Evolutionary conservation across 805 yeast species (phyloP).

Genomic region (Vanderwaltozyma tropicalis): DNA sequence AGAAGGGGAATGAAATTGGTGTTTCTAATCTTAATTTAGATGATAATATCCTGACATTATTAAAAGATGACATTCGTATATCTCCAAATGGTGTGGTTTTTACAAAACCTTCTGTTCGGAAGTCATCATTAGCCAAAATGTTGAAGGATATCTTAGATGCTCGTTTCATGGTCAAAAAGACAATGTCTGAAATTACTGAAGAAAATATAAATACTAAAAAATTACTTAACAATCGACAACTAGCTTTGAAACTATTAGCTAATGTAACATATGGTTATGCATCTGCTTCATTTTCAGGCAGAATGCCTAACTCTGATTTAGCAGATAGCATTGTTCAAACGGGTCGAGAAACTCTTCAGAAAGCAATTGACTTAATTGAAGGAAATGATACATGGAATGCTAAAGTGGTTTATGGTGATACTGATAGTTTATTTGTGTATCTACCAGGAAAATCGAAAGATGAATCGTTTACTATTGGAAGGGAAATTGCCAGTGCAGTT

Average conservation of each 20-base stretch:
- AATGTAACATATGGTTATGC: conserved; percentile 95
- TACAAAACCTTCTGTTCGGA: conserved; percentile 53
- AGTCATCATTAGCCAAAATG: conserved; percentile 74
- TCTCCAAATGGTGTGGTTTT: conserved; percentile 87
- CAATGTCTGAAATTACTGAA: conserved; percentile 43
- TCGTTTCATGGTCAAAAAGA: conserved; percentile 65
- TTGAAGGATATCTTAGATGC: conserved; percentile 72
- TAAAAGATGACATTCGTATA: conserved; percentile 46
- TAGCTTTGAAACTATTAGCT: conserved; percentile 82
- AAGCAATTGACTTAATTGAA: conserved; percentile 63
- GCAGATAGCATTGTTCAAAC: conserved; percentile 92
- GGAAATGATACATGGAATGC: conserved; percentile 59
- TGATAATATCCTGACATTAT: conserved; percentile 43
- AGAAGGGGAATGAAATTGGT: conserved; percentile 41
- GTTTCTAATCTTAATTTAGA: conserved; percentile 41
- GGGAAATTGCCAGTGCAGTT: conserved; percentile 52
- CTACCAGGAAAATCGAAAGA: conserved; percentile 69
- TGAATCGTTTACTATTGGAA: conserved; percentile 73
- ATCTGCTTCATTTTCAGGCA: conserved; percentile 87
- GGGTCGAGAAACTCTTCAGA: conserved; percentile 73
- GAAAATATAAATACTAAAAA: conserved; percentile 23
- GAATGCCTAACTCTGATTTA: conserved; percentile 94
- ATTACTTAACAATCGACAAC: conserved; percentile 63
- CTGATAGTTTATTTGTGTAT: conserved; percentile 86
- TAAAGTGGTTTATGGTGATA: conserved; percentile 91